These are phyloP conservation scores for Leucaena leucocephala DNA, from an alignment of 306 rosid genomes.

Conservation along the genomic window DNA sequence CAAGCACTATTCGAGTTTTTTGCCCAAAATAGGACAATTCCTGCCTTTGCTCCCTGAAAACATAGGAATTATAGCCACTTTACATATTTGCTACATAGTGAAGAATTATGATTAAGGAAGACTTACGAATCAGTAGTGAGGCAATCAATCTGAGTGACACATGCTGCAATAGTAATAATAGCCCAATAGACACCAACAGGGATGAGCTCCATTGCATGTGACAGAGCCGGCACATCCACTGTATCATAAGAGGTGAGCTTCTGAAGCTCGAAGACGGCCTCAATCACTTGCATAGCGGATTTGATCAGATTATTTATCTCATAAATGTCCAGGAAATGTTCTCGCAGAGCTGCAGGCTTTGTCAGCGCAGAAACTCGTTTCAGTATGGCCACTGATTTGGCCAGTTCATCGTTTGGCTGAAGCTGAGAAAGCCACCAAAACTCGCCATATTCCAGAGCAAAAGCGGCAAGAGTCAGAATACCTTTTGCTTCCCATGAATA, in stretches of 20 bases:
- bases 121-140: constrained; percentile 49
- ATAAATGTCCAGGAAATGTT: constrained; percentile 35
- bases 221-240: constrained; percentile 46
- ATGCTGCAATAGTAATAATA: constrained; percentile 41
- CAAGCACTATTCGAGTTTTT: constrained; percentile 50
- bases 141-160: constrained; percentile 25
- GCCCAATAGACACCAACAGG: constrained; percentile 62
- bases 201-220: constrained; percentile 40
- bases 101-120: not conserved
- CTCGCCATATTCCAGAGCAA: constrained; percentile 57
- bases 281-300: constrained; percentile 41
- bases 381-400: constrained; percentile 48
- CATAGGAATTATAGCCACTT: not conserved
- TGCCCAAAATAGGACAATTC: constrained; percentile 62
- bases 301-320: constrained; percentile 46
- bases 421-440: constrained; percentile 58
- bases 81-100: not conserved
- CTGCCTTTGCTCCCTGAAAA: constrained; percentile 44
- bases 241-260: constrained; percentile 36
- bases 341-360: constrained; percentile 31
- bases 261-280: constrained; percentile 41
- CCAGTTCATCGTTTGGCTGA: constrained; percentile 39
- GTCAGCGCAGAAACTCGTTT: constrained; percentile 41
- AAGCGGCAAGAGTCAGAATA: constrained; percentile 57
- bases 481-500: constrained; percentile 62